Evolutionary conservation across 73 alveolate genomes (phyloP).

Genomic region (Paramecium pentaurelia): DNA sequence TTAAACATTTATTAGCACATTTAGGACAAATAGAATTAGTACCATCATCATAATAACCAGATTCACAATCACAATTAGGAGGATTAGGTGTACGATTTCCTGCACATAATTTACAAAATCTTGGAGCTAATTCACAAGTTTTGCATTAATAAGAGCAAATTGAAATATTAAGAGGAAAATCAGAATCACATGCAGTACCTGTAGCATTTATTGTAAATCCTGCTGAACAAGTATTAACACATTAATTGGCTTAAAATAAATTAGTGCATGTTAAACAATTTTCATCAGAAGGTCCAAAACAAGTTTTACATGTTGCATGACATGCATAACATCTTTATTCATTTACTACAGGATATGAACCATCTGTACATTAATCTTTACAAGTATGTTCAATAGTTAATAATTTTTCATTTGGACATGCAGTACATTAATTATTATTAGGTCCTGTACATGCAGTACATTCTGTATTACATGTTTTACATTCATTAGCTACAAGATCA

Average conservation of each 20-base stretch:
- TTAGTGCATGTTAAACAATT: not conserved
- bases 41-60: conserved; percentile 24
- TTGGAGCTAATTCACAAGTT: not conserved
- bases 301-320: not conserved
- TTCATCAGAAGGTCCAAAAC: not conserved
- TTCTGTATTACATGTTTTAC: not conserved
- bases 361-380: not conserved
- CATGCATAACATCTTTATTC: not conserved
- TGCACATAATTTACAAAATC: not conserved
- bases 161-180: not conserved
- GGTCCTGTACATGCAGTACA: conserved; percentile 7
- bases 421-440: not conserved
- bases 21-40: not conserved
- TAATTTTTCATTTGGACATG: not conserved
- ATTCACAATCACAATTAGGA: not conserved
- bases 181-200: not conserved
- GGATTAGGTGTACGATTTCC: not conserved
- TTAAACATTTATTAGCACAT: not conserved
- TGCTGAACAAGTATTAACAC: not conserved
- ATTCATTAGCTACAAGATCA: not conserved
- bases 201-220: not conserved
- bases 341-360: not conserved
- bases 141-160: not conserved
- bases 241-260: not conserved
- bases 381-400: not conserved